A percentile compares a stretch with the other conserved stretches of the same genome.
Evolutionary conservation across 257 asterid species (phyloP).

Genomic region (Haberlea rhodopensis): DNA sequence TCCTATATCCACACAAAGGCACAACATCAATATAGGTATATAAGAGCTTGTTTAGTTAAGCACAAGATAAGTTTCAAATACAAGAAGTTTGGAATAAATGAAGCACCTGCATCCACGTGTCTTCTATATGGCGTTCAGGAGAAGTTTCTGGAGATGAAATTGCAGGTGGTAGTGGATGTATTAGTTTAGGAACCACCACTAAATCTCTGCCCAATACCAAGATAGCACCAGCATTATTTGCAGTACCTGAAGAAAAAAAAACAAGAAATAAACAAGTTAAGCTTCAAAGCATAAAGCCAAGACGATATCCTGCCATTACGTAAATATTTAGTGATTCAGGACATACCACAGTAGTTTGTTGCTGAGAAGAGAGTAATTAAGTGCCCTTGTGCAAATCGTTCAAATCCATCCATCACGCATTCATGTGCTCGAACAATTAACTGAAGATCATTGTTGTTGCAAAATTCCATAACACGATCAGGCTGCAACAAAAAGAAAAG

Average conservation of each 20-base stretch:
- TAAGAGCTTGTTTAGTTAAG: background rate
- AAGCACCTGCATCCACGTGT: conserved; percentile 96
- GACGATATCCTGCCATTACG: too few species aligned
- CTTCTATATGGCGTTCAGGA: conserved; percentile 78
- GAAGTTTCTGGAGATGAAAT: conserved; percentile 87
- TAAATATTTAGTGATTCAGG: background rate
- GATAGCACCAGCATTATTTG: conserved; percentile 98
- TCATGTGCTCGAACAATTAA: conserved; percentile 96
- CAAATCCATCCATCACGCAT: conserved; percentile 99
- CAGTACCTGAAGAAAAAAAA: conserved; percentile 68
- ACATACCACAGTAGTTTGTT: conserved; percentile 95
- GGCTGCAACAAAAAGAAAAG: conserved; percentile 55
- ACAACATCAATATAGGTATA: conserved; percentile 17
- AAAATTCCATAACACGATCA: conserved; percentile 97
- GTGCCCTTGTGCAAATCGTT: conserved; percentile 99
- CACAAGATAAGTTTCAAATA: background rate
- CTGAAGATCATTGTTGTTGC: conserved; percentile 94
- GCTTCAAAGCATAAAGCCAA: conserved; percentile 4
- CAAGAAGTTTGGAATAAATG: conserved; percentile 19
- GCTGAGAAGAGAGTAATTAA: conserved; percentile 94
- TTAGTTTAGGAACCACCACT: conserved; percentile 93
- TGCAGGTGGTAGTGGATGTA: conserved; percentile 92
- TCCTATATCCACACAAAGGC: conserved; percentile 48
- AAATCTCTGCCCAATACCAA: conserved; percentile 97
- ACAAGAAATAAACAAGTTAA: background rate